Evolutionary conservation across 179 eudicot genomes (phyloP), one percentile per base, ranked within the genome.

Genomic region (Gypsophila paniculata): DNA sequence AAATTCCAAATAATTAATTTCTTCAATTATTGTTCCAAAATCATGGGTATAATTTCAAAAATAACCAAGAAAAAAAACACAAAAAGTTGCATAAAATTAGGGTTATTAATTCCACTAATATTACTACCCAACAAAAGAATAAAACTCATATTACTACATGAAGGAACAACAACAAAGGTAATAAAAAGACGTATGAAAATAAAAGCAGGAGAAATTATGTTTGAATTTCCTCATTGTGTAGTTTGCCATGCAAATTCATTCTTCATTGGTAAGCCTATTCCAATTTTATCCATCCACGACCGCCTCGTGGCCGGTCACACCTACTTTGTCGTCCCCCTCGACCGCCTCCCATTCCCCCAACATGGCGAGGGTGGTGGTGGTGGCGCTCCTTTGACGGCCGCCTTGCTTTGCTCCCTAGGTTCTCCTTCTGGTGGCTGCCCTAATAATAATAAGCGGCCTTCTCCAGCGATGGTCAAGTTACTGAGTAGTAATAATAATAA

Each of bases 181-280:
- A 69, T 91, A 42, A 78, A 77, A 18, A 74, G 80, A 18, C 65
- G 76, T 36, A 60, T 17, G 48, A 79, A 39, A 48, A 72, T 68
- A 61, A 71, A 86, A 12, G 98, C 98, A 62, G 90, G 91, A 53
- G 96, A 93, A 76, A 81, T 93, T 72, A 93, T 93, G 98, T 89
- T 93, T 65, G 85, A 91, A 78, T 93, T 85, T 75, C 98, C 98
- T 8, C 91, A 93, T 55, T 79, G 81, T 32, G 86, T 93, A 67
- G 81, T 93, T 23, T 91, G 97, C 83, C 86, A 84, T 69, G 97
- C 93, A 14, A 91, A 88, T 62, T 88, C 96, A 4, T 91, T 93
- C 87, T 87, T 76, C 79, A 83, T 93, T 0, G 96, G 96, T n/a
- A 88, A 75, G 22, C 97, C 88, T 0, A 69, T 91, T 32, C 98